Evolutionary conservation across 495 filamentous ascomycete genomes (phyloP).

Genomic region (Hypoxylon lienhwacheense): DNA sequence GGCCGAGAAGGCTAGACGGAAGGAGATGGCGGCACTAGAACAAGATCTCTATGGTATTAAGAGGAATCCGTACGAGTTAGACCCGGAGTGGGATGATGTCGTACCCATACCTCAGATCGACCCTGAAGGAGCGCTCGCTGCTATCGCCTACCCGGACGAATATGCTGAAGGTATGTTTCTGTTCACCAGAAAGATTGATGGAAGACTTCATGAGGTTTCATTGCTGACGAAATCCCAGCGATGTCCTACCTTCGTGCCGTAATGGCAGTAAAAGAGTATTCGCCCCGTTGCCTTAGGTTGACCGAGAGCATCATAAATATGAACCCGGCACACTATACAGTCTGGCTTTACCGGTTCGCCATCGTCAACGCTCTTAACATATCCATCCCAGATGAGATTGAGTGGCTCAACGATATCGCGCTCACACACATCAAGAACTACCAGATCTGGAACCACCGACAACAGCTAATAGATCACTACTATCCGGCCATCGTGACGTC

Average conservation of each 20-base stretch:
- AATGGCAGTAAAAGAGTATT: conserved; percentile 86
- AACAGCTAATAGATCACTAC: conserved; percentile 74
- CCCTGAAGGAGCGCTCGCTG: conserved; percentile 75
- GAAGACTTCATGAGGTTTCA: background rate
- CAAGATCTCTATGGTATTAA: conserved; percentile 49
- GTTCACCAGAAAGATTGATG: background rate
- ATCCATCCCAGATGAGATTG: conserved; percentile 70
- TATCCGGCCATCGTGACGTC: conserved; percentile 52
- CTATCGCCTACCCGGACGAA: conserved; percentile 82
- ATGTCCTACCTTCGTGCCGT: conserved; percentile 86
- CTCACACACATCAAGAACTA: conserved; percentile 92
- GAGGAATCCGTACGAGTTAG: conserved; percentile 58
- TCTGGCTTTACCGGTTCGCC: conserved; percentile 92
- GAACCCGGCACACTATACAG: conserved; percentile 97
- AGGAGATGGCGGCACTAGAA: conserved; percentile 48
- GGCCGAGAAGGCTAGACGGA: conserved; percentile 47
- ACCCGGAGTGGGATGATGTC: conserved; percentile 82
- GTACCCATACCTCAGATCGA: conserved; percentile 82
- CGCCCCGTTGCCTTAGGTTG: conserved; percentile 73
- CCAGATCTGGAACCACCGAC: conserved; percentile 98
- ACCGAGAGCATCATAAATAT: conserved; percentile 85
- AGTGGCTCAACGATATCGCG: conserved; percentile 82
- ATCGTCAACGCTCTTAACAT: conserved; percentile 67
- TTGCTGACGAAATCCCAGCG: conserved; percentile 40
- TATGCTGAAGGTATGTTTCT: conserved; percentile 75